These are phyloP conservation scores for Acacia concinna DNA, from an alignment of 331 rosid species.

Conservation along the genomic window DNA sequence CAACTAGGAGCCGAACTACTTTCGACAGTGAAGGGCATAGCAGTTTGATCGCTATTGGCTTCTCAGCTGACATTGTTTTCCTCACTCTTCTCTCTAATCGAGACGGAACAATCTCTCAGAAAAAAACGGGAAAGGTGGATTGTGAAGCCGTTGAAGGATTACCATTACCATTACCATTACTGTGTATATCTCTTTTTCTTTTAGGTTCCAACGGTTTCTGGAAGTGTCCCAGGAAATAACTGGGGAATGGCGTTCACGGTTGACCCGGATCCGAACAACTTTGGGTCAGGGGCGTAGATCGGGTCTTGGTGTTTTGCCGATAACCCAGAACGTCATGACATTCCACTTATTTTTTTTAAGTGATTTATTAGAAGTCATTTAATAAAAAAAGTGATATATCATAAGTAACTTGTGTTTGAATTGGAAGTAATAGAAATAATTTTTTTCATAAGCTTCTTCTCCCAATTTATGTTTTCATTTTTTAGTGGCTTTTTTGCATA, in stretches of 20 bases:
- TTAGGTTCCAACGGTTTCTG: constrained; percentile 42
- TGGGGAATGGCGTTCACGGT: too few species aligned
- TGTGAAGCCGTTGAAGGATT: background rate
- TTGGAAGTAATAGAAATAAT: too few species aligned
- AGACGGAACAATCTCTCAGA: background rate
- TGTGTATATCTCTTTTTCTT: background rate
- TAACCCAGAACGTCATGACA: too few species aligned
- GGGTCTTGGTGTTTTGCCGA: background rate
- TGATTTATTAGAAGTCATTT: too few species aligned
- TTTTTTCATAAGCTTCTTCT: too few species aligned
- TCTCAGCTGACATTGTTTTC: constrained; percentile 24
- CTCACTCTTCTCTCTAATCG: background rate
- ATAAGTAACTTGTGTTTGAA: too few species aligned
- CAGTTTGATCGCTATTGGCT: constrained; percentile 45
- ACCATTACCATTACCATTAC: background rate
- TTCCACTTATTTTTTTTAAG: too few species aligned
- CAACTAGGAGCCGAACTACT: constrained; percentile 22
- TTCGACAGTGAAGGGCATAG: constrained; percentile 59
- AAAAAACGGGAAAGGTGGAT: background rate
- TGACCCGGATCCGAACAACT: background rate
- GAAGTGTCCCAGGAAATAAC: constrained; percentile 35
- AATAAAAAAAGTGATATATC: too few species aligned
- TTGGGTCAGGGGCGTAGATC: background rate
- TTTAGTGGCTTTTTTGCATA: too few species aligned
- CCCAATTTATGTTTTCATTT: too few species aligned